Evolutionary conservation across 2,329 filamentous ascomycete species (phyloP).

Genomic region (Cladophialophora yegresii): DNA sequence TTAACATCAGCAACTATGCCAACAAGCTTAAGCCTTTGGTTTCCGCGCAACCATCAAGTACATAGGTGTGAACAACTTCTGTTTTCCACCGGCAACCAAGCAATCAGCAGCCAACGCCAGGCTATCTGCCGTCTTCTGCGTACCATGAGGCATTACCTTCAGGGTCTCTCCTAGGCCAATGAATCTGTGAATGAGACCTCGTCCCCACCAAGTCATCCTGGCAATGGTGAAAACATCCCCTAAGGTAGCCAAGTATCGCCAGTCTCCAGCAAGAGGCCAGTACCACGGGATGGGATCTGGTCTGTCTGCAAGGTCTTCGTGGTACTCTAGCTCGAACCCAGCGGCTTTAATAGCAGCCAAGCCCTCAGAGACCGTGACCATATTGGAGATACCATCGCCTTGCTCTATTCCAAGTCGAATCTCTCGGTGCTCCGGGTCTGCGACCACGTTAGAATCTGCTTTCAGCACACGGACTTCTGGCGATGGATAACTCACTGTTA

Average conservation of each 20-base stretch:
- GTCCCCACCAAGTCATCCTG: slow-evolving; percentile 84
- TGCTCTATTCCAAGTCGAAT: slow-evolving; percentile 94
- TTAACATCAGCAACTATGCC: neutral
- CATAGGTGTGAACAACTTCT: slow-evolving; percentile 98
- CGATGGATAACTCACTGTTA: slow-evolving; percentile 55
- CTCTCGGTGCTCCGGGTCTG: slow-evolving; percentile 70
- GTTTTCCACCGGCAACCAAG: slow-evolving; percentile 79
- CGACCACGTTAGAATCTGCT: neutral
- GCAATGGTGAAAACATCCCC: slow-evolving; percentile 74
- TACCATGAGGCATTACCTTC: slow-evolving; percentile 74
- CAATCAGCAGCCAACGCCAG: slow-evolving; percentile 79
- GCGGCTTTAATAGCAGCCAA: slow-evolving; percentile 80
- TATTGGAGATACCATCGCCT: slow-evolving; percentile 95
- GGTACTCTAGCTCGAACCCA: slow-evolving; percentile 78
- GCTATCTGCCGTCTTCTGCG: slow-evolving; percentile 92
- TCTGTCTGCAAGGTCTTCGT: slow-evolving; percentile 83
- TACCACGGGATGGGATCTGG: slow-evolving; percentile 84
- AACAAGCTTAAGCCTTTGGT: slow-evolving; percentile 51
- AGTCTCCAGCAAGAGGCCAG: slow-evolving; percentile 83
- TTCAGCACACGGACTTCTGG: too few relatives aligned
- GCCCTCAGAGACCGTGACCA: slow-evolving; percentile 84
- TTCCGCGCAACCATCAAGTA: slow-evolving; percentile 95
- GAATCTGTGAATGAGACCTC: slow-evolving; percentile 72
- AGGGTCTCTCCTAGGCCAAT: slow-evolving; percentile 75
- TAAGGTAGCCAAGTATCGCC: slow-evolving; percentile 77